Conservation (phyloP, 495 filamentous ascomycete genomes). For the Neurospora intermedia region DNA sequence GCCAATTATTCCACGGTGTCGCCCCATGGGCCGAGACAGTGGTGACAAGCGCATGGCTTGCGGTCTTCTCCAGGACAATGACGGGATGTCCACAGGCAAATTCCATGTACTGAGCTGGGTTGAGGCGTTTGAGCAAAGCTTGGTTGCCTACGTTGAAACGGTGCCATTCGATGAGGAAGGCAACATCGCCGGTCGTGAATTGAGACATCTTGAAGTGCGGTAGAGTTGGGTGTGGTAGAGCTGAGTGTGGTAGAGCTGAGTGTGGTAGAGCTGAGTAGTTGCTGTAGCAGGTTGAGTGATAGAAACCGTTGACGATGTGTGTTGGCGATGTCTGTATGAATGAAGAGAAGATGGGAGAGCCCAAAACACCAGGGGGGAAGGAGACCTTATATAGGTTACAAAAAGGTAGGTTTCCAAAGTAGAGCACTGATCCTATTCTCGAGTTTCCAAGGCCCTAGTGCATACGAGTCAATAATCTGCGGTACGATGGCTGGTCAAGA, state of each 20-base stretch:
- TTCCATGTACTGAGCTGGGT: not conserved
- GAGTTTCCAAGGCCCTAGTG: not conserved
- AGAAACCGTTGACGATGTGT: too few relatives aligned
- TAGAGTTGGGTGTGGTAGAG: too few relatives aligned
- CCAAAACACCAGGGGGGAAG: too few relatives aligned
- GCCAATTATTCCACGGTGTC: not conserved
- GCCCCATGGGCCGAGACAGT: not conserved
- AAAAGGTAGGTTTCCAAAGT: not conserved
- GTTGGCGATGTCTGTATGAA: too few relatives aligned
- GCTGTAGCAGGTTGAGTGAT: too few relatives aligned
- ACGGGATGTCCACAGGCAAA: not conserved
- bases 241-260: too few relatives aligned
- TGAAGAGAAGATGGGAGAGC: too few relatives aligned
- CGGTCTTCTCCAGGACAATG: not conserved
- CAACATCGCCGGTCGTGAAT: not conserved
- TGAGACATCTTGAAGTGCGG: not conserved
- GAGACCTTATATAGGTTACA: not conserved
- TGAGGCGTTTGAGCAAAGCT: too few relatives aligned
- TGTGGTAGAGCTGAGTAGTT: too few relatives aligned
- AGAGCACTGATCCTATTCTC: not conserved
- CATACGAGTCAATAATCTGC: not conserved
- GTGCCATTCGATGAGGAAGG: not conserved
- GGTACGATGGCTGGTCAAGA: too few relatives aligned
- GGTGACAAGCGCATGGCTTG: not conserved
- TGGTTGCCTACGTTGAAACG: too few relatives aligned